Conservation (phyloP, 208 protist genomes). For the Leishmania mexicana region DNA sequence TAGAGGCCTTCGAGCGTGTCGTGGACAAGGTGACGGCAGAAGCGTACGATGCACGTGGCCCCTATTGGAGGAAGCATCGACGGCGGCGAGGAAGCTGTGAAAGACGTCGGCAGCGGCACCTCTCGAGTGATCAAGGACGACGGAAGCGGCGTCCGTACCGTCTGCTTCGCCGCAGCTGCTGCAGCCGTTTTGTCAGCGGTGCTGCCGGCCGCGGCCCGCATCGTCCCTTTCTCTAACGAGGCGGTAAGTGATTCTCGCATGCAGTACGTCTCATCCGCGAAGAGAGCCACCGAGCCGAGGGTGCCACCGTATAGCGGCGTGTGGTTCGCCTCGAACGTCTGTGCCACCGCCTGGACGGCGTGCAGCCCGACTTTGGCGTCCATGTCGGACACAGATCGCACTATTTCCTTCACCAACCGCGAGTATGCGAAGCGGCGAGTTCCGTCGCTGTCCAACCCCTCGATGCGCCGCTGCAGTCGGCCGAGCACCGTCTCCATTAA, state of each 20-base stretch:
- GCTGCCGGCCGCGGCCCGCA: not conserved
- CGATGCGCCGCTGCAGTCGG: constrained; percentile 32
- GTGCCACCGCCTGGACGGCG: constrained; percentile 53
- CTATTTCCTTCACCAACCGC: constrained; percentile 42
- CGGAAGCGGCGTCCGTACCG: constrained; percentile 9
- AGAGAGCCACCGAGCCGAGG: constrained; percentile 38
- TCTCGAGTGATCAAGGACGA: constrained; percentile 10
- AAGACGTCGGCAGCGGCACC: constrained; percentile 23
- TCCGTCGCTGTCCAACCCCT: constrained; percentile 50
- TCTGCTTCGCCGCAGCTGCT: not conserved
- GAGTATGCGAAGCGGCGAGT: constrained; percentile 55
- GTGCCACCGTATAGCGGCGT: constrained; percentile 47
- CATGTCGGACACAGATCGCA: constrained; percentile 58
- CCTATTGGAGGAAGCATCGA: constrained; percentile 35
- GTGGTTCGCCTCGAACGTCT: constrained; percentile 64
- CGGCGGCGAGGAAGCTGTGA: constrained; percentile 12
- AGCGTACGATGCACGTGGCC: constrained; percentile 63
- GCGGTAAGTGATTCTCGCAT: constrained; percentile 9
- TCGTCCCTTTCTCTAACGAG: constrained; percentile 3
- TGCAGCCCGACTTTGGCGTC: constrained; percentile 45
- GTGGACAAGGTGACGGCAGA: constrained; percentile 61
- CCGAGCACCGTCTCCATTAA: constrained; percentile 39
- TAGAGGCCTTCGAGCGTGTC: constrained; percentile 49
- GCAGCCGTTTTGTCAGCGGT: not conserved
- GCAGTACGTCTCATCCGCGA: constrained; percentile 58